Evolutionary conservation across 352 stramenopile species (phyloP).

Genomic region (Saprolegnia diclina): DNA sequence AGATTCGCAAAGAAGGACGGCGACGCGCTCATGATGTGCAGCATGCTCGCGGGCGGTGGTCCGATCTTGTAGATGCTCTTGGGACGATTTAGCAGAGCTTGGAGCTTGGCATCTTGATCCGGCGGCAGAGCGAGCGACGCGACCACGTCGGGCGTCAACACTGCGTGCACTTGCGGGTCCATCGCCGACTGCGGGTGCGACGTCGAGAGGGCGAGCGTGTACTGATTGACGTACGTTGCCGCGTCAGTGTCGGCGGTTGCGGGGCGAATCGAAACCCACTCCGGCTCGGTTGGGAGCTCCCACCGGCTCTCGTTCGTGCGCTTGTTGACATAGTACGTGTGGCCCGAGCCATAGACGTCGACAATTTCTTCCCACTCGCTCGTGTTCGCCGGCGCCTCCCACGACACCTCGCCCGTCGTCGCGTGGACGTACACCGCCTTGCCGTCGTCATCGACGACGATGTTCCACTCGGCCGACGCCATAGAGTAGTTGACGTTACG

Average conservation of each 20-base stretch:
- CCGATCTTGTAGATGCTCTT: neutral
- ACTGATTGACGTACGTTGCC: neutral
- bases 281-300: conserved; percentile 31
- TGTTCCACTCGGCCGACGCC: neutral
- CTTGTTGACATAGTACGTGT: conserved; percentile 50
- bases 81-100: neutral
- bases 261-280: neutral
- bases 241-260: neutral
- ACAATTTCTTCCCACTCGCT: conserved; percentile 3
- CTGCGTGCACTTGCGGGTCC: conserved; percentile 24
- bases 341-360: conserved; percentile 36
- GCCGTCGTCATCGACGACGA: conserved; percentile 30
- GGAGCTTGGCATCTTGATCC: conserved; percentile 29
- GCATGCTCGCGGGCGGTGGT: neutral
- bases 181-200: neutral
- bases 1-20: neutral
- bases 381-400: conserved; percentile 30
- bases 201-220: neutral
- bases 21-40: neutral
- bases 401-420: conserved; percentile 48
- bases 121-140: conserved; percentile 43
- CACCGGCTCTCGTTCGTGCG: conserved; percentile 50
- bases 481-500: no score
- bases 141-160: conserved; percentile 57
- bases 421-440: conserved; percentile 49